Conservation (phyloP, 768 basidiomycete genomes). For the Pulveroboletus frians region DNA sequence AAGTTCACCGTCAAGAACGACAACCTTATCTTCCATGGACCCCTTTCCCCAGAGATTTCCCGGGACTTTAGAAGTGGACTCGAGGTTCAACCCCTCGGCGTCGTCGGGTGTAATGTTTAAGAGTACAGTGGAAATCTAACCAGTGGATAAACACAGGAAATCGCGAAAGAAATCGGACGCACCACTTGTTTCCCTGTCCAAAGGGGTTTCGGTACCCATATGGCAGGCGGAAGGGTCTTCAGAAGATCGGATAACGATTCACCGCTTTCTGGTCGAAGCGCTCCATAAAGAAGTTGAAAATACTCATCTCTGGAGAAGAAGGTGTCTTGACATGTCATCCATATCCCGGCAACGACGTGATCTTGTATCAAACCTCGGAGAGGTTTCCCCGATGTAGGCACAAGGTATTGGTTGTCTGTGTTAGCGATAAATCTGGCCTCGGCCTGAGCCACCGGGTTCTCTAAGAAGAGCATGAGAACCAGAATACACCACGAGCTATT, state of each 20-base stretch:
- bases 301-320: constrained; percentile 97
- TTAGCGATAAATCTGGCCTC: constrained; percentile 94
- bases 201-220: constrained; percentile 84
- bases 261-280: constrained; percentile 84
- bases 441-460: constrained; percentile 91
- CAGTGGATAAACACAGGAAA: constrained; percentile 1
- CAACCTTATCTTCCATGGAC: constrained; percentile 76
- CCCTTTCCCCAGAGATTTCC: constrained; percentile 79
- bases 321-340: constrained; percentile 95
- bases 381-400: constrained; percentile 96
- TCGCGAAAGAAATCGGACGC: constrained; percentile 23
- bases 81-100: constrained; percentile 77
- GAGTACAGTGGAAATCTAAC: constrained; percentile 88
- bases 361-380: constrained; percentile 97
- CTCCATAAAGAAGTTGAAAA: constrained; percentile 92
- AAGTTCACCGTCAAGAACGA: constrained; percentile 90
- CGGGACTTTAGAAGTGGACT: constrained; percentile 85
- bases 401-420: constrained; percentile 98
- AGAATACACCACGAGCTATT: not conserved
- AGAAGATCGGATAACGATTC: constrained; percentile 51
- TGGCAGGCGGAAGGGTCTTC: constrained; percentile 80
- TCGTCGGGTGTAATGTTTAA: constrained; percentile 83
- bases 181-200: constrained; percentile 99
- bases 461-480: constrained; percentile 34
- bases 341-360: constrained; percentile 97